Conservation (phyloP, 495 filamentous ascomycete genomes). For the Alectoria sarmentosa region DNA sequence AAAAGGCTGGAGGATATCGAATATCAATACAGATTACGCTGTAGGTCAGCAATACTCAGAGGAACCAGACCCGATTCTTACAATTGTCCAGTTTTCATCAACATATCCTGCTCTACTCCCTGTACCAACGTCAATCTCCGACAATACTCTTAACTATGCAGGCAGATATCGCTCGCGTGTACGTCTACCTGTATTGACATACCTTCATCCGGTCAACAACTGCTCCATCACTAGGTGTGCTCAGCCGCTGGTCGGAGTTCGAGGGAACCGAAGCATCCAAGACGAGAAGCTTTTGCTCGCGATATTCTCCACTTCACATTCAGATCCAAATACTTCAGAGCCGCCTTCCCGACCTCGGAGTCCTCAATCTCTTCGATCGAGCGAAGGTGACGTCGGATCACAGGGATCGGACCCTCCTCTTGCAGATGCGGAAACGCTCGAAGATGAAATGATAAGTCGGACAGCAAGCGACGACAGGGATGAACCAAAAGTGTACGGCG, state of each 20-base stretch:
- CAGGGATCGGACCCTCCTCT: slow-evolving; percentile 41
- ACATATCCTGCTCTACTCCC: slow-evolving; percentile 88
- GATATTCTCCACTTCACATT: slow-evolving; percentile 75
- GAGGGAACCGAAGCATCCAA: slow-evolving; percentile 85
- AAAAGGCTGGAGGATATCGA: slow-evolving; percentile 82
- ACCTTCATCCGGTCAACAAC: slow-evolving; percentile 93
- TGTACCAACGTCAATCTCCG: slow-evolving; percentile 83
- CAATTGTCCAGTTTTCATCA: slow-evolving; percentile 62
- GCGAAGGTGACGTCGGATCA: slow-evolving; percentile 43
- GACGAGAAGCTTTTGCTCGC: slow-evolving; percentile 90
- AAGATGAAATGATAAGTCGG: slow-evolving; percentile 62
- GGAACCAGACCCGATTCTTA: slow-evolving; percentile 26
- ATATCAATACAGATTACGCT: slow-evolving; percentile 78
- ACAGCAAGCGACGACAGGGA: slow-evolving; percentile 37
- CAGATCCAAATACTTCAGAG: slow-evolving; percentile 26
- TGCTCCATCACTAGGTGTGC: slow-evolving; percentile 95
- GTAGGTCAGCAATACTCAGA: slow-evolving; percentile 34
- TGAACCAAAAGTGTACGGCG: slow-evolving; percentile 70
- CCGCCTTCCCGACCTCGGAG: slow-evolving; percentile 36
- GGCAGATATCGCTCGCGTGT: slow-evolving; percentile 78
- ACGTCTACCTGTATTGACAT: slow-evolving; percentile 82
- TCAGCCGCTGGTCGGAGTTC: slow-evolving; percentile 82
- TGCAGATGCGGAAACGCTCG: slow-evolving; percentile 57
- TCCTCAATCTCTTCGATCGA: slow-evolving; percentile 43
- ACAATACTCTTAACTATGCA: slow-evolving; percentile 94